Conservation (phyloP, 2,329 filamentous ascomycete genomes). For the Helotiales sp. region DNA sequence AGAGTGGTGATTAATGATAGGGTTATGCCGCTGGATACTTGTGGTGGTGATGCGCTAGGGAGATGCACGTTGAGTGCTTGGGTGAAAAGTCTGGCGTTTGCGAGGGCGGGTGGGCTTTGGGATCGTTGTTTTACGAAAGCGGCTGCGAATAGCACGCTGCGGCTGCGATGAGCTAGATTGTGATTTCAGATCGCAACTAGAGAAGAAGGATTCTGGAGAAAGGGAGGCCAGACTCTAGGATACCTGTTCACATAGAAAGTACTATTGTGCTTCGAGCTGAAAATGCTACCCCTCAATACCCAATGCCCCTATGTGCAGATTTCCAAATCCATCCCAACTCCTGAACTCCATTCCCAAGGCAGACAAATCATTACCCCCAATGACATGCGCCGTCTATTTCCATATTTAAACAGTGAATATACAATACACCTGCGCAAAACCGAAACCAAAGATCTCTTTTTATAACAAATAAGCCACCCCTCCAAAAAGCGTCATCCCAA, state of each 20-base stretch:
- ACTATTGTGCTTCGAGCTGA: neutral
- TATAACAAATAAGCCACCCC: constrained; percentile 44
- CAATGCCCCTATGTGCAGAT: neutral
- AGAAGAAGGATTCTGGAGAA: neutral
- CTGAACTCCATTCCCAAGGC: constrained; percentile 7
- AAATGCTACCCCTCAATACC: constrained; percentile 9
- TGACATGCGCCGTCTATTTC: constrained; percentile 5
- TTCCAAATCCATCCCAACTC: neutral
- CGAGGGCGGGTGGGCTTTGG: constrained; percentile 75
- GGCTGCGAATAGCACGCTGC: neutral
- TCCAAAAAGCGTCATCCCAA: constrained; percentile 44
- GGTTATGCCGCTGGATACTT: constrained; percentile 73
- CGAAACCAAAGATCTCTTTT: neutral
- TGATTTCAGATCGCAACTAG: neutral
- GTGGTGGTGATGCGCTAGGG: constrained; percentile 71
- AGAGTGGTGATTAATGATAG: constrained; percentile 84
- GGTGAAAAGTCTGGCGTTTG: constrained; percentile 77
- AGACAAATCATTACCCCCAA: neutral
- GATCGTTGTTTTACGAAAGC: constrained; percentile 58
- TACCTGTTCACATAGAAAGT: neutral
- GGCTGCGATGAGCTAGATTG: neutral
- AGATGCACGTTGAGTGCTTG: constrained; percentile 73
- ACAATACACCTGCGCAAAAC: neutral
- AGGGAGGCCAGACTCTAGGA: too few relatives aligned
- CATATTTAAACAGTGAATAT: constrained; percentile 14